Evolutionary conservation across 1,284 basidiomycete species (phyloP), one percentile per base, ranked within the genome.

Genomic region (Agroathelia rolfsii): DNA sequence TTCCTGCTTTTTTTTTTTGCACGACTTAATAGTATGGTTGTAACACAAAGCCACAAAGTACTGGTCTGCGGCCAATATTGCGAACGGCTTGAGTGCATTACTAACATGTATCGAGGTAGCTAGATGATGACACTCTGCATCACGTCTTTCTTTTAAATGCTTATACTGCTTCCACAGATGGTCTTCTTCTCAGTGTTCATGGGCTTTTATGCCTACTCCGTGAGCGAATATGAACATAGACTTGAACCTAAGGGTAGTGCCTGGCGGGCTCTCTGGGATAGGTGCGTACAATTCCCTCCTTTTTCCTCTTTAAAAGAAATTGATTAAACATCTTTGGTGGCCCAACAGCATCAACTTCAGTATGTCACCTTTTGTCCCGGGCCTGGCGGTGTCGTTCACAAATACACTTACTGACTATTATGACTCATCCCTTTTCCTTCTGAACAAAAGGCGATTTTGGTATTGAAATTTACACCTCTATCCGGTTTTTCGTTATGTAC

Each of bases 31-130:
- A 33, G 36, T 41, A 18, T 39, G n/a, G n/a, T n/a, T n/a, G n/a
- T n/a, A n/a, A n/a, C n/a, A n/a, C n/a, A 46, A 49, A 72, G 80
- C 57, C 13, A 86, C 83, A 0, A 28, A 70, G 35, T 88, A 78
- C 48, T 92, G 88, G 89, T 80, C 81, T 3, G 58, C 60, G 34
- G 76, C 76, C 2, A 86, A 86, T 45, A 71, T 93, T 35, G 69
- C 85, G 1, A 72, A 93, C 41, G 89, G 89, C 0, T 53, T 93
- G 21, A 83, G 76, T 39, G 86, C 89, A 0, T 64, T 94, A 10
- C 62, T 80, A 9, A 88, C 75, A 10, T 85, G 82, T 41, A 72
- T 90, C 28, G 89, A 93, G 67, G 82, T 83, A 39, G 18, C 47
- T 34, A 7, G 6, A 11, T 10, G 11, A 15, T 26, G 14, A 24